These are phyloP conservation scores for Anaeramoeba flamelloides DNA, from an alignment of 78 protist genomes.

Conservation along the genomic window DNA sequence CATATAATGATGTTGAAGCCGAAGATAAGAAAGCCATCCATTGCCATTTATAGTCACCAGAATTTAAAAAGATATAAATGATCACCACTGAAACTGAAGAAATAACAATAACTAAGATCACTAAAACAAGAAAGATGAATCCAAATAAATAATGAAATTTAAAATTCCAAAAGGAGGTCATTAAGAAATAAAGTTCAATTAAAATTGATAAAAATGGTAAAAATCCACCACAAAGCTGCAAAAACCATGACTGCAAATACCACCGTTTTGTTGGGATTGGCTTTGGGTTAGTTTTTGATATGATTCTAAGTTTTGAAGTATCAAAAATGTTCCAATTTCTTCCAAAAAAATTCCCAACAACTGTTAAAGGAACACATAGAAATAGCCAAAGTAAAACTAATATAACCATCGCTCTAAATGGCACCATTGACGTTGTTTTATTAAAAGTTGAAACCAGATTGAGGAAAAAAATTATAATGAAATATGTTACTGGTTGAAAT, in stretches of 20 bases:
- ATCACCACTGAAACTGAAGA: slow-evolving; percentile 79
- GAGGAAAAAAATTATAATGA: slow-evolving; percentile 12
- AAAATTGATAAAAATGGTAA: slow-evolving; percentile 76
- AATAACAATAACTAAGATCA: slow-evolving; percentile 54
- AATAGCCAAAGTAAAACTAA: slow-evolving; percentile 40
- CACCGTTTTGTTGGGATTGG: slow-evolving; percentile 51
- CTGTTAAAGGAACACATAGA: slow-evolving; percentile 48
- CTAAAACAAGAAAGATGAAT: slow-evolving; percentile 53
- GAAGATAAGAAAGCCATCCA: slow-evolving; percentile 70
- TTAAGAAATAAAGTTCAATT: slow-evolving; percentile 77
- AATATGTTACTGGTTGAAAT: slow-evolving; percentile 22
- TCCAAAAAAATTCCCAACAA: slow-evolving; percentile 48
- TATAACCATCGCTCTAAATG: slow-evolving; percentile 10
- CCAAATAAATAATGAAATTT: slow-evolving; percentile 81
- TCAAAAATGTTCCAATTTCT: slow-evolving; percentile 33
- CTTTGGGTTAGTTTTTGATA: slow-evolving; percentile 42
- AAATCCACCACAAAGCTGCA: slow-evolving; percentile 40
- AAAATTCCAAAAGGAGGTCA: slow-evolving; percentile 80
- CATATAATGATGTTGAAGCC: slow-evolving; percentile 66
- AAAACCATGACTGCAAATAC: not conserved
- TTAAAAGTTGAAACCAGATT: slow-evolving; percentile 45
- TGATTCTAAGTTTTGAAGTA: slow-evolving; percentile 13
- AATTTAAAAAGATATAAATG: slow-evolving; percentile 82
- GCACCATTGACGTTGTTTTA: slow-evolving; percentile 23
- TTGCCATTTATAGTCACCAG: slow-evolving; percentile 81